Percentiles rank a stretch among this genome's conserved stretches.
These are phyloP conservation scores for Blastomyces parvus DNA, from an alignment of 2,329 filamentous ascomycete genomes.

Conservation along the genomic window DNA sequence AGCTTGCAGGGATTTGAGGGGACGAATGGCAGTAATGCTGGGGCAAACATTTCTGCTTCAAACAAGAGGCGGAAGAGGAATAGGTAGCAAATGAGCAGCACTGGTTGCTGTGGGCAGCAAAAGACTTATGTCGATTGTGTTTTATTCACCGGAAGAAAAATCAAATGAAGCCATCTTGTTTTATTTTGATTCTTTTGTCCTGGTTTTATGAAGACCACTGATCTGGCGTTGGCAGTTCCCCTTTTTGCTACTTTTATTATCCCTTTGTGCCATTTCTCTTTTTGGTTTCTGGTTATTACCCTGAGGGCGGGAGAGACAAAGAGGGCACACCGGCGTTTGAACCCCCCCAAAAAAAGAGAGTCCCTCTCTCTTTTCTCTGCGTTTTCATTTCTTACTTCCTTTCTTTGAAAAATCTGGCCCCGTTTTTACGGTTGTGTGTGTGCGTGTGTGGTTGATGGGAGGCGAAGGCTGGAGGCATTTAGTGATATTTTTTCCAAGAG, in stretches of 20 bases:
- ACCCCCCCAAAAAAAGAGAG: neutral
- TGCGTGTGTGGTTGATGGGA: no score
- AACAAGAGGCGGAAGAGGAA: constrained; percentile 8
- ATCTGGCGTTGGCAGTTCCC: neutral
- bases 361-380: neutral
- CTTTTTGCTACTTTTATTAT: no score
- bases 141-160: neutral
- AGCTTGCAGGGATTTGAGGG: constrained; percentile 12
- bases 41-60: neutral
- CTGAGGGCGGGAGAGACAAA: neutral
- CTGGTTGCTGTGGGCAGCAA: neutral
- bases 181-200: neutral
- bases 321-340: neutral
- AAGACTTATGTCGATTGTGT: neutral
- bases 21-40: neutral
- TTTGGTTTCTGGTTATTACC: no score
- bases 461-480: no score
- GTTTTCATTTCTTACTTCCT: neutral
- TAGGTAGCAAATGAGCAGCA: neutral
- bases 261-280: no score
- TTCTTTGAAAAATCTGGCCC: neutral
- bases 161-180: neutral
- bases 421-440: no score
- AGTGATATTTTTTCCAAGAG: neutral
- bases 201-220: neutral